Conservation (phyloP, 306 rosid genomes). For the Inga leiocalycina region DNA sequence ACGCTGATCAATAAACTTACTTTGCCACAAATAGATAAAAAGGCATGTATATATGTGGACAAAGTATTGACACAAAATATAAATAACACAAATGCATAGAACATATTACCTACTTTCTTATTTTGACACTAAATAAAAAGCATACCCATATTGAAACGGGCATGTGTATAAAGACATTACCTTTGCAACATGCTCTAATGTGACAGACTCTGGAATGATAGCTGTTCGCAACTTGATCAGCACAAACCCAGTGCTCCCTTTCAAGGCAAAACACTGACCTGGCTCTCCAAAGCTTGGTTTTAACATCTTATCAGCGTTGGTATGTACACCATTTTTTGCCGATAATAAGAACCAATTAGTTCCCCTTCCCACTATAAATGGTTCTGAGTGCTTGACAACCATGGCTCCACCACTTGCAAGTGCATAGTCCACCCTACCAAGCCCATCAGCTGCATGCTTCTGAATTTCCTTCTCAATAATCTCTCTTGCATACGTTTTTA, state of each 20-base stretch:
- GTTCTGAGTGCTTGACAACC: slow-evolving; percentile 78
- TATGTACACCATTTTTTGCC: slow-evolving; percentile 48
- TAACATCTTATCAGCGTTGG: slow-evolving; percentile 73
- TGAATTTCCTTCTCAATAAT: slow-evolving; percentile 76
- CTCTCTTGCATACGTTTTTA: slow-evolving; percentile 71
- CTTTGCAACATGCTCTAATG: slow-evolving; percentile 95
- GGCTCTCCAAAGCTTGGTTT: slow-evolving; percentile 97
- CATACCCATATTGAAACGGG: not conserved
- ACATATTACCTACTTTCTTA: not conserved
- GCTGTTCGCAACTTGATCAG: slow-evolving; percentile 78
- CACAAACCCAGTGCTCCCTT: slow-evolving; percentile 77
- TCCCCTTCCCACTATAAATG: slow-evolving; percentile 42
- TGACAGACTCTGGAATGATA: slow-evolving; percentile 84
- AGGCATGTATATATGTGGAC: not conserved
- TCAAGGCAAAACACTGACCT: slow-evolving; percentile 89
- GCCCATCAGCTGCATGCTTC: slow-evolving; percentile 92
- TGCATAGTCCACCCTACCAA: slow-evolving; percentile 86
- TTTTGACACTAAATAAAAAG: not conserved
- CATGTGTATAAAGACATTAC: slow-evolving; percentile 40
- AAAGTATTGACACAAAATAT: not conserved
- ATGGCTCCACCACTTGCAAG: slow-evolving; percentile 64
- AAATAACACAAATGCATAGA: slow-evolving; percentile 7
- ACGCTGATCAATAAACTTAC: slow-evolving; percentile 8
- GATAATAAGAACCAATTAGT: slow-evolving; percentile 50
- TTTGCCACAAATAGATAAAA: slow-evolving; percentile 9